phyloP scores from a whole-genome alignment of 768 basidiomycete genomes.

The Leccinum olivaceopallidum region DNA sequence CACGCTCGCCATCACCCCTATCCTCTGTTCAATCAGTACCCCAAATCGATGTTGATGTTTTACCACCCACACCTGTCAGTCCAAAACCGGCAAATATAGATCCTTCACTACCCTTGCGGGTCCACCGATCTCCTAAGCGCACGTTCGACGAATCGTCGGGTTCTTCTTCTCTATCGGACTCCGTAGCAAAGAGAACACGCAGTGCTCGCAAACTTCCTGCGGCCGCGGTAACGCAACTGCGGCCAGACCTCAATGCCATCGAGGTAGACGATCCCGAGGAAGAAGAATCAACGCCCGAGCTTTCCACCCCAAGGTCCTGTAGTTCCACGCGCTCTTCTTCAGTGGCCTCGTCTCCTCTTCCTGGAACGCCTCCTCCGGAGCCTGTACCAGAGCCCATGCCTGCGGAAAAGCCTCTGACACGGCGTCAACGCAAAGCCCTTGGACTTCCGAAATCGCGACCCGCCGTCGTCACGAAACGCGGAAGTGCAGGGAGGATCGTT shows the following conservation, averaged over 20 bases:
- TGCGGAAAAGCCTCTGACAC: slow-evolving; percentile 49
- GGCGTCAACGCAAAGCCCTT: slow-evolving; percentile 67
- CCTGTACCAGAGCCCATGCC: slow-evolving; percentile 14
- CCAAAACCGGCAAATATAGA: slow-evolving; percentile 14
- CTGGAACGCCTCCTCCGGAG: slow-evolving; percentile 36
- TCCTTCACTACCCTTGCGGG: slow-evolving; percentile 29
- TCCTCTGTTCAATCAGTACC: slow-evolving; percentile 26
- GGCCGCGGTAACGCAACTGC: slow-evolving; percentile 15
- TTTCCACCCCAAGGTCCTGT: slow-evolving; percentile 41
- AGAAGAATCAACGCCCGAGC: slow-evolving; percentile 40
- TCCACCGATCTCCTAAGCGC: slow-evolving; percentile 55
- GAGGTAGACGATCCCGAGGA: slow-evolving; percentile 32
- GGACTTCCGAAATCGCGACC: slow-evolving; percentile 60
- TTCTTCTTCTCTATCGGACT: slow-evolving; percentile 38
- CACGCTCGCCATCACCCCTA: slow-evolving; percentile 39
- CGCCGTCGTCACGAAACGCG: slow-evolving; percentile 30
- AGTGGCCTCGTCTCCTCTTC: slow-evolving; percentile 36
- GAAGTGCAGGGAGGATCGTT: slow-evolving; percentile 54
- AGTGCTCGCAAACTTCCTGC: slow-evolving; percentile 27
- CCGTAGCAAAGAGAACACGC: slow-evolving; percentile 38
- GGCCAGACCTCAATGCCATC: slow-evolving; percentile 19
- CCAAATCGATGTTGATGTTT: slow-evolving; percentile 30
- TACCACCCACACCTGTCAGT: slow-evolving; percentile 29
- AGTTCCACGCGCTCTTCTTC: slow-evolving; percentile 34
- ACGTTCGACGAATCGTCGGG: slow-evolving; percentile 59